Evolutionary conservation across 164 flowering plant genomes (phyloP).

Genomic region (Dillenia suffruticosa): DNA sequence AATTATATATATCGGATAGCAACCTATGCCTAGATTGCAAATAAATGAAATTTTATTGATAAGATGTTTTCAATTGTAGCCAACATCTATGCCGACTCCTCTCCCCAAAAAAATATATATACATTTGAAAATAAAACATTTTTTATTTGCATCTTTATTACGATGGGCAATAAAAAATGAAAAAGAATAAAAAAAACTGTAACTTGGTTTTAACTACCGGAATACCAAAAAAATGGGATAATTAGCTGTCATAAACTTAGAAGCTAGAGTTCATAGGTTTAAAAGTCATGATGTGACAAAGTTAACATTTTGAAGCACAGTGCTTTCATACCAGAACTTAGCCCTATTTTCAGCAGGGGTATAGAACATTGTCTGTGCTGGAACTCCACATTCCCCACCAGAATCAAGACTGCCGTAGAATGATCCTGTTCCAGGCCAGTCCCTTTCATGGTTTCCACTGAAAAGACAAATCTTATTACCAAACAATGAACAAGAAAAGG

Average conservation of each 20-base stretch:
- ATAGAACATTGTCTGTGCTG: conserved; percentile 55
- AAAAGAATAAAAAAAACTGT: too few relatives aligned
- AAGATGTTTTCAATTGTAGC: conserved; percentile 2
- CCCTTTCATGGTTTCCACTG: conserved; percentile 83
- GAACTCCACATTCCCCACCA: conserved; percentile 84
- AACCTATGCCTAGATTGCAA: conserved; percentile 2
- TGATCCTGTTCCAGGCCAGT: conserved; percentile 69
- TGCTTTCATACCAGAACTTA: conserved; percentile 49
- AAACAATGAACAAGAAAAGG: not conserved
- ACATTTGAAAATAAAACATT: too few relatives aligned
- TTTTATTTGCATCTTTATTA: too few relatives aligned
- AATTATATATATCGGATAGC: conserved; percentile 5
- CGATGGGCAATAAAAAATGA: too few relatives aligned
- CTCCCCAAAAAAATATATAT: too few relatives aligned
- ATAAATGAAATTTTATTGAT: conserved; percentile 8
- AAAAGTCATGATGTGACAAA: too few relatives aligned
- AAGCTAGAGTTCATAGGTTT: too few relatives aligned
- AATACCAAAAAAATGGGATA: too few relatives aligned
- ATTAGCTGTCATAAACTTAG: too few relatives aligned
- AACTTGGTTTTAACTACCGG: too few relatives aligned
- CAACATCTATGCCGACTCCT: not conserved
- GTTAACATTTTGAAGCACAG: too few relatives aligned
- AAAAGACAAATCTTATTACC: conserved; percentile 8
- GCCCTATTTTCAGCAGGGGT: conserved; percentile 67
- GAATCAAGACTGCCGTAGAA: conserved; percentile 54